Evolutionary conservation across 495 filamentous ascomycete species (phyloP), one percentile per base, ranked within the genome.

Genomic region (Amorphotheca resinae): DNA sequence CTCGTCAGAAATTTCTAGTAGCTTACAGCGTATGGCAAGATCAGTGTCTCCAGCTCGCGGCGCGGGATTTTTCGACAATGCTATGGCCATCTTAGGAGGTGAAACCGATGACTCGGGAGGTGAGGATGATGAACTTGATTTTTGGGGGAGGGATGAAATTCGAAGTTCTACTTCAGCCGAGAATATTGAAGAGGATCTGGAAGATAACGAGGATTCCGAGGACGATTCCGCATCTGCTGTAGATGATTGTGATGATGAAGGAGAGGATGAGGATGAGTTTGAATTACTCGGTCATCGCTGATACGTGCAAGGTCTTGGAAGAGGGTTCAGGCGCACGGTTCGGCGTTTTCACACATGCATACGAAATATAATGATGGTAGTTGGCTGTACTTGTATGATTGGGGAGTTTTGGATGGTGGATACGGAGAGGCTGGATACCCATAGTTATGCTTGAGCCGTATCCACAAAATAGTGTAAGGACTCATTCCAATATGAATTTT

Each of bases 201-300:
- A 69, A 7, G 70, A 73, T 4, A 69, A 72, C 1, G 65, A 66
- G 1, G 64, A 73, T 4, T 45, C 41, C 7, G 50, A 52, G 9
- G 52, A 57, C 11, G 38, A 40, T 17, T 40, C 38, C n/a, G 38
- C 11, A n/a, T 49, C 47, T 14, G 62, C 60, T 0, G 62, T 70
- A 8, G 54, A 53, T n/a, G 50, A 51, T 22, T 49, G 50, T 31
- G 58, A 55, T 20, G 63, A 61, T 0, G 58, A 59, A 31, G 67
- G 62, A 4, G 65, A 67, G 2, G 74, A 72, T 2, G 74, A 71
- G 0, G 72, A 79, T 22, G 73, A 73, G 36, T 77, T 84, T 50
- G 73, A 77, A 41, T 66, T 86, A 40, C 72, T 82, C 53, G 83
- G 82, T n/a, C 82, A 87, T 64, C 70, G 77, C 40, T 74, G 59